Evolutionary conservation across 139 green algal genomes (phyloP).

Genomic region (Pleodorina starrii): DNA sequence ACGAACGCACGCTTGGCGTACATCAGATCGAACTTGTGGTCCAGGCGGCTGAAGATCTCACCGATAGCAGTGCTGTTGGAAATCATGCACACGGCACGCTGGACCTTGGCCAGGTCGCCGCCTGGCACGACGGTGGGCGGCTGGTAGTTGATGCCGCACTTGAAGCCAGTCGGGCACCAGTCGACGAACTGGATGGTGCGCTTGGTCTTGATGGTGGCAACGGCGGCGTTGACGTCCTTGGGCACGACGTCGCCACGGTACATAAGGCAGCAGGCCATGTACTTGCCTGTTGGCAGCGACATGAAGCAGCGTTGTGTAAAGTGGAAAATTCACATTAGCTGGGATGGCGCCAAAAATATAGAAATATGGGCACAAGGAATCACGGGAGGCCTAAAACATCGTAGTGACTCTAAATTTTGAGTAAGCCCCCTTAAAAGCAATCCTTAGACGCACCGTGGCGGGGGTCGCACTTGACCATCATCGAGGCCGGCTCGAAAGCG

Average conservation of each 20-base stretch:
- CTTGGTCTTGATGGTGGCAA: conserved; percentile 99
- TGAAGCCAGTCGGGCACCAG: conserved; percentile 99
- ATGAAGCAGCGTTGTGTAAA: too few species aligned
- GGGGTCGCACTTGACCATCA: conserved; percentile 99
- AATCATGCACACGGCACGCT: conserved; percentile 99
- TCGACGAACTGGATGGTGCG: conserved; percentile 99
- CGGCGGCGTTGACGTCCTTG: conserved; percentile 98
- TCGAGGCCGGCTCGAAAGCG: conserved; percentile 94
- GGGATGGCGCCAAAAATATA: too few species aligned
- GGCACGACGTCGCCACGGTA: conserved; percentile 99
- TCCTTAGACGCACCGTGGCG: conserved; percentile 74
- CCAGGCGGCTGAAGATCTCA: conserved; percentile 97
- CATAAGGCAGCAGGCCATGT: conserved; percentile 99
- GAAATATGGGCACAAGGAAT: background rate
- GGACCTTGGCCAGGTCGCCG: conserved; percentile 99
- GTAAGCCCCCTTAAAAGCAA: background rate
- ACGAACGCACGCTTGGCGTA: conserved; percentile 99
- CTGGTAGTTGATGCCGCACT: conserved; percentile 99
- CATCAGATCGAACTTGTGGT: conserved; percentile 99
- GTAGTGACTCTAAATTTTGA: background rate
- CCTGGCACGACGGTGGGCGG: conserved; percentile 97
- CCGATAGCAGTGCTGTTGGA: conserved; percentile 99
- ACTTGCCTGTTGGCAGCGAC: conserved; percentile 82
- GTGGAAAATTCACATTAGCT: too few species aligned
- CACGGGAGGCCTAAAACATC: too few species aligned